A percentile compares a stretch with the other conserved stretches of the same genome.
These are phyloP conservation scores for Naegleria lovaniensis DNA, from an alignment of 208 protist genomes.

Conservation along the genomic window DNA sequence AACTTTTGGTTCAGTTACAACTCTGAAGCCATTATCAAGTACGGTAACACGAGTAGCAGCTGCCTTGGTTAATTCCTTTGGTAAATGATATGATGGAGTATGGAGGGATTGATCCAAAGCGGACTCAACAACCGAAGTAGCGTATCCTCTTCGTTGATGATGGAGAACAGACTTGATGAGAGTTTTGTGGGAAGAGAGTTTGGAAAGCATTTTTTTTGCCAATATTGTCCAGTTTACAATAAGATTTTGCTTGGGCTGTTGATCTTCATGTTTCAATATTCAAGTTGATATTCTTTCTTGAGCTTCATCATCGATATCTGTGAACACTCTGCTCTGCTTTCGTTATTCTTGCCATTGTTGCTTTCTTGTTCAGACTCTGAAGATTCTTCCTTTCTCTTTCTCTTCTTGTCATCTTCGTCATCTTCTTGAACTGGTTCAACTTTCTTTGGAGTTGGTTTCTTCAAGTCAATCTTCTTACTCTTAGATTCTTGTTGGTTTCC, in stretches of 20 bases:
- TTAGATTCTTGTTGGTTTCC: not conserved
- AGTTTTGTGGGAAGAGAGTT: not conserved
- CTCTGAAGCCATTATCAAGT: conserved; percentile 88
- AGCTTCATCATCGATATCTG: not conserved
- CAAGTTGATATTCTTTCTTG: not conserved
- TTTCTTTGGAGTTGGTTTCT: conserved; percentile 24
- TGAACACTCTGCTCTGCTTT: too few species aligned
- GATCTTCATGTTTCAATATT: too few species aligned
- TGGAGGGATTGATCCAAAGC: not conserved
- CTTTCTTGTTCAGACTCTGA: not conserved
- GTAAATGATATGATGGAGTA: not conserved
- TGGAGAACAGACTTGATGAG: not conserved
- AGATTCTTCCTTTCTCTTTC: not conserved
- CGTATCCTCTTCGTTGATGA: not conserved
- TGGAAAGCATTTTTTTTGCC: not conserved
- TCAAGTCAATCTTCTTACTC: conserved; percentile 25
- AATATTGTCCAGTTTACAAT: too few species aligned
- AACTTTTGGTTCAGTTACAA: conserved; percentile 83
- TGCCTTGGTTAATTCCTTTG: conserved; percentile 42
- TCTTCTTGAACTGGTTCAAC: not conserved
- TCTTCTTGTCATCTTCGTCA: not conserved
- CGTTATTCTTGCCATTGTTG: not conserved
- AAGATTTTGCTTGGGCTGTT: too few species aligned
- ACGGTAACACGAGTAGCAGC: conserved; percentile 76
- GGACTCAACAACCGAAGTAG: not conserved